Evolutionary conservation across 2,329 filamentous ascomycete genomes (phyloP), one percentile per base, ranked within the genome.

Genomic region (Pleurostoma richardsiae): DNA sequence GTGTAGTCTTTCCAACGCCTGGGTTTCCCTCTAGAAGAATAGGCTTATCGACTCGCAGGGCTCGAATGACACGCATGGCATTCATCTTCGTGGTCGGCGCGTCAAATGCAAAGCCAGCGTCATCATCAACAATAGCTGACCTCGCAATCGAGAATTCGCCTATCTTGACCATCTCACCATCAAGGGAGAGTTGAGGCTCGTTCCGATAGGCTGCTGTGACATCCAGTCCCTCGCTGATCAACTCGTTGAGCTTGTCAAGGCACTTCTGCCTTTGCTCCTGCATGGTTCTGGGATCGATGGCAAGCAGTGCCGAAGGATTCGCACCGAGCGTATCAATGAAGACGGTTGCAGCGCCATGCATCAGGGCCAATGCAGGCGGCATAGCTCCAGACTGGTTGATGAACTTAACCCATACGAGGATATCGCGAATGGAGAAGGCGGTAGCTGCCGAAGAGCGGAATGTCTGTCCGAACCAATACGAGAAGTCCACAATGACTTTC

Each of bases 1-100:
- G 76, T 2, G 92, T 95, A 0, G 94, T 99, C 71, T 99, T 99
- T 47, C 94, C 94, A 27, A 99, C 94, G 62, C 94, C 94, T n/a
- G 94, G 94, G 56, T 88, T 96, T 33, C 95, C 94, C 70, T 99
- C 94, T 3, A 99, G 79, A 5, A 99, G 76, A 45, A 99, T 92
- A 3, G 94, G 92, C 61, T 96, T 96, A 44, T 82, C 77, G 46
- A 96, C 82, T 59, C 95, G 90, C 50, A 99, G 72, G 10, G 92
- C 95, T 52, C 94, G 84, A 46, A 95, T 80, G 30, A 99, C 86
- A 61, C 94, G 81, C 82, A 97, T 92, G 1, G 87, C 86, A 60
- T 99, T 99, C 43, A 85, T 76, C 49, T 86, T 84, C 1, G 94
- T 97, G 0, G 94, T 99, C 1, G 90, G 90, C 1, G 94, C 91